Conservation (phyloP, 805 yeast species). For the Kluyveromyces dobzhanskii region DNA sequence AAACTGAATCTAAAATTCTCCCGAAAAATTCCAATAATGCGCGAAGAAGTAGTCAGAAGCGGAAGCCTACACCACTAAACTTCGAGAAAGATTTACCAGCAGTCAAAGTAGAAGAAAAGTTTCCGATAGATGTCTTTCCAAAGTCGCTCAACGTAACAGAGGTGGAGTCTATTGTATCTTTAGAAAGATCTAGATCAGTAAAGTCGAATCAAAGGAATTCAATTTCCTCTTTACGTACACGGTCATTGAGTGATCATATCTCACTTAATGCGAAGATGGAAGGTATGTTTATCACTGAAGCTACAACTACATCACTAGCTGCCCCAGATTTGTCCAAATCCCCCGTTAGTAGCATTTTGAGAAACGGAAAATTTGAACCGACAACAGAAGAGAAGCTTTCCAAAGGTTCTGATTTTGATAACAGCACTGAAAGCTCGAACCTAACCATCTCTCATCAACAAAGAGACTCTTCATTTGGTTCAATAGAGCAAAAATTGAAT, state of each 20-base stretch:
- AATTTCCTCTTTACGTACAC: constrained; percentile 20
- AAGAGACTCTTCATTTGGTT: constrained; percentile 15
- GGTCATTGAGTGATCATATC: constrained; percentile 27
- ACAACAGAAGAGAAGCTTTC: constrained; percentile 1
- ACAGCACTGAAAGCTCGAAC: background rate
- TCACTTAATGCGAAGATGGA: constrained; percentile 34
- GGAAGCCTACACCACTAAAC: constrained; percentile 25
- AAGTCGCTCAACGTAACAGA: constrained; percentile 58
- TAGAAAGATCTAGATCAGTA: constrained; percentile 61
- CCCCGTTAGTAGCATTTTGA: constrained; percentile 31
- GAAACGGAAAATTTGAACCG: constrained; percentile 27
- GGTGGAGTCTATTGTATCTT: constrained; percentile 62
- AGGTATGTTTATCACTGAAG: constrained; percentile 42
- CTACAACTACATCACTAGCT: constrained; percentile 21
- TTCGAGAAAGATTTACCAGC: constrained; percentile 12
- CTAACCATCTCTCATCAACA: constrained; percentile 3
- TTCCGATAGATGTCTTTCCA: constrained; percentile 62
- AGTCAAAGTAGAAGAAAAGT: constrained; percentile 22
- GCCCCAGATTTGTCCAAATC: constrained; percentile 32
- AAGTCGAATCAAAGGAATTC: constrained; percentile 34
- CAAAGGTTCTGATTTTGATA: background rate
- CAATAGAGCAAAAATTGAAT: constrained; percentile 23
- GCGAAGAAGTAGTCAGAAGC: too few relatives aligned
- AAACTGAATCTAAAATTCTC: background rate
- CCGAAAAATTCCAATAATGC: constrained; percentile 2